These are phyloP conservation scores for Cruciata laevipes DNA, from an alignment of 257 asterid genomes.

Conservation along the genomic window DNA sequence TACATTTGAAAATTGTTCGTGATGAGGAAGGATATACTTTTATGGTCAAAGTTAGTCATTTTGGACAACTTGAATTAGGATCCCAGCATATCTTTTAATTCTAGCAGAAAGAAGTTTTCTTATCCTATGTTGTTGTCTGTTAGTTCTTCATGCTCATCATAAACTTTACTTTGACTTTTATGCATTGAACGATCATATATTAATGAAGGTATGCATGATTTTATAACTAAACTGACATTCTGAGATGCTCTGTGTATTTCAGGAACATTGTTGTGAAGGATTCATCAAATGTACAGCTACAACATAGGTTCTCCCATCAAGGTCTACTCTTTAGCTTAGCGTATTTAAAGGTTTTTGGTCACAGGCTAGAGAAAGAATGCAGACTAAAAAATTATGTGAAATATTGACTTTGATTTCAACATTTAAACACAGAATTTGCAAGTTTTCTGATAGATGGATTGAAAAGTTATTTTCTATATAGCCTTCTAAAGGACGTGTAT, in stretches of 20 bases:
- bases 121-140: background rate
- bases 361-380: background rate
- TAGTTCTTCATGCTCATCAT: background rate
- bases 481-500: background rate
- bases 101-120: background rate
- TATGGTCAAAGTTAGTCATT: background rate
- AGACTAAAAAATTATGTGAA: background rate
- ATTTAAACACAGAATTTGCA: background rate
- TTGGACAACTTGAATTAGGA: background rate
- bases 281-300: slow-evolving; percentile 52
- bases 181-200: background rate
- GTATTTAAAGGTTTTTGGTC: background rate
- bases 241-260: slow-evolving; percentile 22
- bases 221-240: slow-evolving; percentile 12
- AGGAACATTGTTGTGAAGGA: slow-evolving; percentile 65
- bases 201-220: background rate
- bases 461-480: background rate
- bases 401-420: background rate
- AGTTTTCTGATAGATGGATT: background rate
- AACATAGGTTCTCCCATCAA: slow-evolving; percentile 43
- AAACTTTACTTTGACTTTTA: background rate
- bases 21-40: no score
- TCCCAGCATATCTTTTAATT: background rate
- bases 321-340: slow-evolving; percentile 36
- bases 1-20: no score